phyloP scores from a whole-genome alignment of 352 stramenopile species.

The Phytophthora sp. region DNA sequence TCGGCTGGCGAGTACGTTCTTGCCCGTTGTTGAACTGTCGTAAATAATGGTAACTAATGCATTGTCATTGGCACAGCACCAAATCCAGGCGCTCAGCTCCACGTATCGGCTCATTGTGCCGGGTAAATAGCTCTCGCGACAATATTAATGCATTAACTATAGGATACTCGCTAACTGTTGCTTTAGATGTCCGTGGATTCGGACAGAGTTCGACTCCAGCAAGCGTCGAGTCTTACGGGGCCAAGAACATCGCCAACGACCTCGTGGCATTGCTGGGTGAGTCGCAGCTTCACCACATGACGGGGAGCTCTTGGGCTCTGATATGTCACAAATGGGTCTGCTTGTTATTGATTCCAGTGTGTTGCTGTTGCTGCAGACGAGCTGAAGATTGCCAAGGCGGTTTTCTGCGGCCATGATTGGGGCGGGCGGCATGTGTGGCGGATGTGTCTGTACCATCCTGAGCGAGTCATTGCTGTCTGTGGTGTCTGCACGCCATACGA shows the following conservation, averaged over 20 bases:
- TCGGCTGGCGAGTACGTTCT: conserved; percentile 57
- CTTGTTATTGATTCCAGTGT: not conserved
- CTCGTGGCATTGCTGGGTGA: conserved; percentile 45
- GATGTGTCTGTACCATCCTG: conserved; percentile 61
- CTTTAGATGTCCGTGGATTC: conserved; percentile 56
- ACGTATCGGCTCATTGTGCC: conserved; percentile 65
- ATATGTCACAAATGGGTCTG: conserved; percentile 7
- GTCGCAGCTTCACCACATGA: not conserved
- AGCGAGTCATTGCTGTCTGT: conserved; percentile 57
- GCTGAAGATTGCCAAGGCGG: conserved; percentile 52
- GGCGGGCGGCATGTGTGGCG: conserved; percentile 56
- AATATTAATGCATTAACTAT: no score
- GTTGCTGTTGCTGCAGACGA: conserved; percentile 34
- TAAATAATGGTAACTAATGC: not conserved
- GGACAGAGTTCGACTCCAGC: conserved; percentile 53
- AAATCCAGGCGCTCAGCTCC: conserved; percentile 49
- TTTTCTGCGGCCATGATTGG: conserved; percentile 78
- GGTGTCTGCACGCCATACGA: conserved; percentile 67
- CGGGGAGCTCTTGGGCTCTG: not conserved
- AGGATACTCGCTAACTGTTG: not conserved
- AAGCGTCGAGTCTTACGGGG: conserved; percentile 44
- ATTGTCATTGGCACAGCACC: conserved; percentile 32
- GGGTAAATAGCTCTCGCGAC: conserved; percentile 22
- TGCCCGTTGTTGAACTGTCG: no score
- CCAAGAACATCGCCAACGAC: conserved; percentile 56